Conservation (phyloP, 257 asterid species). For the Hygrophila difformis region DNA sequence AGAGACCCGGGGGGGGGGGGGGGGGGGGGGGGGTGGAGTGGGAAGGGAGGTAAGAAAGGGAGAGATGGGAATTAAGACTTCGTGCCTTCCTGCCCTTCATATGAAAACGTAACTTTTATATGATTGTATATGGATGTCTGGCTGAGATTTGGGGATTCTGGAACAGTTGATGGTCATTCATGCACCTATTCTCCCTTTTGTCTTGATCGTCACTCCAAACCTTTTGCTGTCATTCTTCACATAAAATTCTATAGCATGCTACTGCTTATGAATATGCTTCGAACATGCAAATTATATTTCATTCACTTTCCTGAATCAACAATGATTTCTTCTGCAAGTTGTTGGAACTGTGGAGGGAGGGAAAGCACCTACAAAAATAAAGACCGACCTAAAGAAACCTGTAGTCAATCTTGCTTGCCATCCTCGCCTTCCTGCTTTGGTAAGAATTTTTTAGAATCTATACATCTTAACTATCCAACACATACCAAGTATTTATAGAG, state of each 20-base stretch:
- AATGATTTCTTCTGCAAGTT: constrained; percentile 40
- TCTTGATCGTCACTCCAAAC: not conserved
- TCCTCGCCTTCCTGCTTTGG: constrained; percentile 98
- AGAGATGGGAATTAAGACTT: too few relatives aligned
- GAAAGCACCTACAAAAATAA: constrained; percentile 94
- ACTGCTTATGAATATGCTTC: not conserved
- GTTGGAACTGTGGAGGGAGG: constrained; percentile 99
- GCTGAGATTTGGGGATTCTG: too few relatives aligned
- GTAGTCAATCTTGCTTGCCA: constrained; percentile 96
- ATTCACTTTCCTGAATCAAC: constrained; percentile 22
- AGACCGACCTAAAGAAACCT: constrained; percentile 98
- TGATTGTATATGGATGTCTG: too few relatives aligned
- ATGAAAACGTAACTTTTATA: too few relatives aligned
- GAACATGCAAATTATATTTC: too few relatives aligned
- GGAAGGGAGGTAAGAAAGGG: too few relatives aligned
- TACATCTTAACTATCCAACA: constrained; percentile 5
- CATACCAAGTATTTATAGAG: constrained; percentile 11
- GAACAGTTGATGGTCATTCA: too few relatives aligned
- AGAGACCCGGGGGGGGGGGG: not conserved
- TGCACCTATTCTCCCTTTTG: not conserved
- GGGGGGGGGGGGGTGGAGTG: too few relatives aligned
- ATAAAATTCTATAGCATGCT: not conserved
- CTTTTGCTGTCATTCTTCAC: not conserved
- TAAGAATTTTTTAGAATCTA: constrained; percentile 26
- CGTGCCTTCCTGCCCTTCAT: too few relatives aligned